phyloP scores from a whole-genome alignment of 306 rosid species.

The Elaeagnus macrophylla region DNA sequence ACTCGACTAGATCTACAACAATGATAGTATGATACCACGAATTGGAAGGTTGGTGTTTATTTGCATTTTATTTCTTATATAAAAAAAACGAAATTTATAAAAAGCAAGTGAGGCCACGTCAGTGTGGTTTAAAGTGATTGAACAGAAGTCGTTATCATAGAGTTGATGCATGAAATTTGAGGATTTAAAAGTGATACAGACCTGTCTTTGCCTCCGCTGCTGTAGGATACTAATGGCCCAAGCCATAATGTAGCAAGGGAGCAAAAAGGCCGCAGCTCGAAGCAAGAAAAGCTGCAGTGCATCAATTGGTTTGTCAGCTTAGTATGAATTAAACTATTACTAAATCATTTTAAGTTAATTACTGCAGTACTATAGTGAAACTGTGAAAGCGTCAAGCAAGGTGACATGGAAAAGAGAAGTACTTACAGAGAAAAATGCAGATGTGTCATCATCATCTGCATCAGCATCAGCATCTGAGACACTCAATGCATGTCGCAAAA shows the following conservation, averaged over 20 bases:
- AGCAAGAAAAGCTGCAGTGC: constrained; percentile 56
- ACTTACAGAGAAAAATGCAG: constrained; percentile 84
- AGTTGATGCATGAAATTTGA: not conserved
- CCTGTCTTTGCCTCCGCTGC: constrained; percentile 94
- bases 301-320: constrained; percentile 16
- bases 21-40: too few relatives aligned
- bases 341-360: not conserved
- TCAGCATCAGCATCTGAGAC: constrained; percentile 55
- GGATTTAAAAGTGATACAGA: constrained; percentile 9
- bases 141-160: too few relatives aligned
- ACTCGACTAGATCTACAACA: too few relatives aligned
- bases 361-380: not conserved
- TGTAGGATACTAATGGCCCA: constrained; percentile 97
- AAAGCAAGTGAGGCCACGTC: too few relatives aligned
- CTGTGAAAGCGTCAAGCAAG: not conserved
- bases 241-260: constrained; percentile 98
- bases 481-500: constrained; percentile 75
- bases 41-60: too few relatives aligned
- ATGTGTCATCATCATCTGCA: constrained; percentile 34
- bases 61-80: too few relatives aligned
- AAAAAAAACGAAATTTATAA: too few relatives aligned
- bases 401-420: constrained; percentile 1
- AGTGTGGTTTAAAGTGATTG: too few relatives aligned
- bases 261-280: constrained; percentile 88
- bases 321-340: not conserved